These are phyloP conservation scores for Talaromyces borbonicus DNA, from an alignment of 495 filamentous ascomycete genomes.

Conservation along the genomic window DNA sequence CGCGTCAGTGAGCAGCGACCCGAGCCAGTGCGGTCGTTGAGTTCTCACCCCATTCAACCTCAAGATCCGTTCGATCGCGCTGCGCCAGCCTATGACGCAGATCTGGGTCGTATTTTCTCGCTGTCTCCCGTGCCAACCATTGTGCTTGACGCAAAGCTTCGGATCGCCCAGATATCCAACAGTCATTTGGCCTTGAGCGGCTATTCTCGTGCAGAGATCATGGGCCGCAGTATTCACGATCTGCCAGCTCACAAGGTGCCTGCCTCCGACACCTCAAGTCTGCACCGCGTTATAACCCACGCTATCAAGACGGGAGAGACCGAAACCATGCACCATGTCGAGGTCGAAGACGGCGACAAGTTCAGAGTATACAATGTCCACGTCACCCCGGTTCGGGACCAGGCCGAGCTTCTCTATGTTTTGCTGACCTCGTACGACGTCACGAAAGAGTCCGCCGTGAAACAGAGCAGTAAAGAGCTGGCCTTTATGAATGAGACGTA, in stretches of 20 bases:
- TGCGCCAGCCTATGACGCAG: neutral
- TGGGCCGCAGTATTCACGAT: constrained; percentile 35
- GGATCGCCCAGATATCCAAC: constrained; percentile 38
- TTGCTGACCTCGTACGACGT: constrained; percentile 35
- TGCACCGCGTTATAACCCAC: constrained; percentile 34
- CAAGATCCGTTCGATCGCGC: neutral
- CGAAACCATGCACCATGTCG: constrained; percentile 23
- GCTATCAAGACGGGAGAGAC: constrained; percentile 28
- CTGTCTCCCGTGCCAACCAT: constrained; percentile 37
- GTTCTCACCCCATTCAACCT: neutral
- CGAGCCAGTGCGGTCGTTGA: neutral
- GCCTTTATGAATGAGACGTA: constrained; percentile 47
- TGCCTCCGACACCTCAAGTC: constrained; percentile 23
- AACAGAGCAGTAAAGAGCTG: constrained; percentile 23
- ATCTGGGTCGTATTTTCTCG: constrained; percentile 7
- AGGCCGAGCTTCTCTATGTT: constrained; percentile 33
- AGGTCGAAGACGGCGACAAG: constrained; percentile 17
- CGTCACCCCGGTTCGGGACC: constrained; percentile 43
- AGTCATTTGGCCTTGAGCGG: constrained; percentile 34
- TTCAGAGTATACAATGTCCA: constrained; percentile 29
- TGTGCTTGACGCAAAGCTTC: constrained; percentile 36
- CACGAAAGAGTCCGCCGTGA: constrained; percentile 12
- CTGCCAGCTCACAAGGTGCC: constrained; percentile 23
- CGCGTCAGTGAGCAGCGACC: neutral
- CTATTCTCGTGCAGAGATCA: constrained; percentile 25